Evolutionary conservation across 805 yeast species (phyloP).

Genomic region (Wickerhamiella nectarea): DNA sequence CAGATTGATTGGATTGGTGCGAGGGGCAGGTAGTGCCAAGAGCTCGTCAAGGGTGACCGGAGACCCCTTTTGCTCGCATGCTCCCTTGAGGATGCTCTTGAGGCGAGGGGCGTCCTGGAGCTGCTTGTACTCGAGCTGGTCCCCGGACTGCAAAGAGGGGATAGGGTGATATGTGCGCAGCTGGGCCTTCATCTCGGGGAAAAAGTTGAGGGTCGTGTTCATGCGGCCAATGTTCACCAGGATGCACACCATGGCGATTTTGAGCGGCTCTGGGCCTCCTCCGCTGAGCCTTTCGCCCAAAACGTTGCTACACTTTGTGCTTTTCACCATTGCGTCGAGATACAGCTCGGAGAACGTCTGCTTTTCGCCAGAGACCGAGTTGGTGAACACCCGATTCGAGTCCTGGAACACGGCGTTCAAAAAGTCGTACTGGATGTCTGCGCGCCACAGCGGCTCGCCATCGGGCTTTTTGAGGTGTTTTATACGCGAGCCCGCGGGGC

Average conservation of each 20-base stretch:
- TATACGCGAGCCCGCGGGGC: conserved; percentile 16
- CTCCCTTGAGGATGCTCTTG: conserved; percentile 77
- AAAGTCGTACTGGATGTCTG: conserved; percentile 76
- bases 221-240: conserved; percentile 84
- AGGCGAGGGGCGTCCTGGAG: conserved; percentile 90
- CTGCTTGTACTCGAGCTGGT: conserved; percentile 41
- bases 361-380: conserved; percentile 27
- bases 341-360: conserved; percentile 76
- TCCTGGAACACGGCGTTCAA: conserved; percentile 52
- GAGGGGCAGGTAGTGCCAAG: conserved; percentile 23
- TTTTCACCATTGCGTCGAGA: conserved; percentile 65
- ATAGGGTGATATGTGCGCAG: conserved; percentile 86
- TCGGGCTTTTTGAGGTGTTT: conserved; percentile 63
- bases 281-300: conserved; percentile 66
- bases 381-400: conserved; percentile 48
- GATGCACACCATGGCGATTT: conserved; percentile 69
- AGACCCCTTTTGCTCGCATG: conserved; percentile 53
- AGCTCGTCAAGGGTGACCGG: conserved; percentile 14
- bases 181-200: conserved; percentile 89
- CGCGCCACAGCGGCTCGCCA: conserved; percentile 84
- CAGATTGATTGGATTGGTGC: conserved; percentile 61
- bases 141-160: conserved; percentile 69
- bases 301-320: conserved; percentile 70
- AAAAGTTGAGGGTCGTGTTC: conserved; percentile 88
- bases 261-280: conserved; percentile 43